Percentiles rank a stretch among this genome's conserved stretches.
Conservation (phyloP, 2,329 filamentous ascomycete genomes). For the Fusarium sp. region DNA sequence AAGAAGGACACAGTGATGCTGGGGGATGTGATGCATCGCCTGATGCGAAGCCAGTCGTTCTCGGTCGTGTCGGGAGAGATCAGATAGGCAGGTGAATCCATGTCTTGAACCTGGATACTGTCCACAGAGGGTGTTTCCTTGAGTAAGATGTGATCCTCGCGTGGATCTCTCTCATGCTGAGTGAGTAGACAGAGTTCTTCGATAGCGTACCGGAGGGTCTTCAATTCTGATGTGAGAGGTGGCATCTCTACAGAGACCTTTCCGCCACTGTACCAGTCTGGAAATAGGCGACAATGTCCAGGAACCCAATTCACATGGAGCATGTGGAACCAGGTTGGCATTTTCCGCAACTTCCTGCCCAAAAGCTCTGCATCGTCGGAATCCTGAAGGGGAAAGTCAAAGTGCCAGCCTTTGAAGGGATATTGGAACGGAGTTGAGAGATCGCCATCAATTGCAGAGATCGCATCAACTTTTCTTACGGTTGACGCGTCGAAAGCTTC, state of each 20-base stretch:
- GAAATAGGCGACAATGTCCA: constrained; percentile 18
- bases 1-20: constrained; percentile 21
- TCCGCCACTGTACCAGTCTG: constrained; percentile 3
- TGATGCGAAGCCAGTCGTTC: constrained; percentile 44
- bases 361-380: not conserved
- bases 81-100: constrained; percentile 32
- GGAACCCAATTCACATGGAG: constrained; percentile 4
- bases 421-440: not conserved
- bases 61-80: constrained; percentile 32
- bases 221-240: constrained; percentile 7
- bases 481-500: constrained; percentile 19
- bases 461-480: constrained; percentile 9
- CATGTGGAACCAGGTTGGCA: not conserved
- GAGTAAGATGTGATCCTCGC: constrained; percentile 27
- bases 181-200: not conserved
- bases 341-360: not conserved
- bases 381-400: not conserved
- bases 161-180: not conserved
- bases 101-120: not conserved
- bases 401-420: not conserved
- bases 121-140: constrained; percentile 14
- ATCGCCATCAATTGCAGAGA: constrained; percentile 3
- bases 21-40: constrained; percentile 36
- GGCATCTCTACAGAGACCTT: constrained; percentile 16
- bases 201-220: not conserved